A percentile compares a stretch with the other conserved stretches of the same genome.
These are phyloP conservation scores for Geotrichum citri-aurantii DNA, from an alignment of 1,139 yeast genomes.

Conservation along the genomic window DNA sequence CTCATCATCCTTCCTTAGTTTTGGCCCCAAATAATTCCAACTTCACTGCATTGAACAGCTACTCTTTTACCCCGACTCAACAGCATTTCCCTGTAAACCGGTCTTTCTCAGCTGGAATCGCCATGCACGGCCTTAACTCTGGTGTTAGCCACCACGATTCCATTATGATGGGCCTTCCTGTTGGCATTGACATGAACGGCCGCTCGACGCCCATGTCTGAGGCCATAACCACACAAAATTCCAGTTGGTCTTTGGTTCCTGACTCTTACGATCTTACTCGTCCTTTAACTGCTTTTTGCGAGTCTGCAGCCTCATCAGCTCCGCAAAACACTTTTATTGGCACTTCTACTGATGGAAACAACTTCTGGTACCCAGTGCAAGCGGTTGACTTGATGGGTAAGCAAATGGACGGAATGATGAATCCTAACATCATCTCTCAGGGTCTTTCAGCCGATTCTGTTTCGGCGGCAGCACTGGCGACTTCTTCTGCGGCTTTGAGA, in stretches of 20 bases:
- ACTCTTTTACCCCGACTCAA: constrained; percentile 4
- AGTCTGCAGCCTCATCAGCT: constrained; percentile 3
- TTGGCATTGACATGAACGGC: not conserved
- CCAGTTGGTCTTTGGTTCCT: constrained; percentile 1
- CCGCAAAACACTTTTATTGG: not conserved
- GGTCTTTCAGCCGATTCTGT: constrained; percentile 5
- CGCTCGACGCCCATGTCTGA: constrained; percentile 9
- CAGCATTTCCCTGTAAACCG: not conserved
- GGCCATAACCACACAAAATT: not conserved
- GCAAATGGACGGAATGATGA: not conserved
- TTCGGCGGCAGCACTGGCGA: constrained; percentile 7
- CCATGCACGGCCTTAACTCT: not conserved
- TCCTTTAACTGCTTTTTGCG: constrained; percentile 18
- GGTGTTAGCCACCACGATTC: not conserved
- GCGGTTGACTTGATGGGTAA: constrained; percentile 8
- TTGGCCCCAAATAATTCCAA: not conserved
- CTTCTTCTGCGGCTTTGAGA: not conserved
- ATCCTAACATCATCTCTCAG: not conserved
- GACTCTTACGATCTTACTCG: constrained; percentile 12
- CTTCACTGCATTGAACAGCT: not conserved
- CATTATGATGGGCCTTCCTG: not conserved
- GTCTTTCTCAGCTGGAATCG: not conserved
- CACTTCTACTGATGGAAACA: not conserved
- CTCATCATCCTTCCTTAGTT: not conserved
- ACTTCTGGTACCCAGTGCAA: constrained; percentile 11